Evolutionary conservation across 768 basidiomycete genomes (phyloP).

Genomic region (Paxillus rubicundulus): DNA sequence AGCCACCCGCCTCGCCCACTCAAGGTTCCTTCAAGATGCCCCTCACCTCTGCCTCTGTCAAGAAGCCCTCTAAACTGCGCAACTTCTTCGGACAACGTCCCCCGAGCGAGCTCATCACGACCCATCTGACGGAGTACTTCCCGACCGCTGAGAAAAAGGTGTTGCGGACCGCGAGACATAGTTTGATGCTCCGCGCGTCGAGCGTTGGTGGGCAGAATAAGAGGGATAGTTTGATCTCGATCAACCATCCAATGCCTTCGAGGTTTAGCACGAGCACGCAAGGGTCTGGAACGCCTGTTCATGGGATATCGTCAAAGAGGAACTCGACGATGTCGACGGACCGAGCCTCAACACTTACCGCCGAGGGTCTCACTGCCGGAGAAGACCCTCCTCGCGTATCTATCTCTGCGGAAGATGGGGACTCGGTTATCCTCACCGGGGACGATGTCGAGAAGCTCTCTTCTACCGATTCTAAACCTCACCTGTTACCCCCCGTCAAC

Average conservation of each 20-base stretch:
- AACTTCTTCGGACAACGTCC: conserved; percentile 99
- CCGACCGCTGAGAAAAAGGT: conserved; percentile 91
- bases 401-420: conserved; percentile 70
- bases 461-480: conserved; percentile 39
- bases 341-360: conserved; percentile 25
- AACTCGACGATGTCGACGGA: conserved; percentile 37
- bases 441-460: conserved; percentile 41
- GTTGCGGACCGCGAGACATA: conserved; percentile 84
- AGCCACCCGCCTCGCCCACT: conserved; percentile 54
- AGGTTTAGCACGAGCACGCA: conserved; percentile 36
- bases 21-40: conserved; percentile 15
- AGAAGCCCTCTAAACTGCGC: conserved; percentile 70
- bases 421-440: conserved; percentile 57
- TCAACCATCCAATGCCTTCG: conserved; percentile 43
- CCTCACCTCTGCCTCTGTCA: conserved; percentile 18
- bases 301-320: conserved; percentile 49
- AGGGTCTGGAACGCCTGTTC: conserved; percentile 31
- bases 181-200: conserved; percentile 67
- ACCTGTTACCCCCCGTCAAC: conserved; percentile 73
- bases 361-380: background rate
- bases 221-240: conserved; percentile 43
- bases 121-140: conserved; percentile 92
- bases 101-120: conserved; percentile 95
- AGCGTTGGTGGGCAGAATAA: conserved; percentile 44
- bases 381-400: conserved; percentile 72